These are phyloP conservation scores for Erythrobasidium yunnanense DNA, from an alignment of 768 basidiomycete species.

Conservation along the genomic window DNA sequence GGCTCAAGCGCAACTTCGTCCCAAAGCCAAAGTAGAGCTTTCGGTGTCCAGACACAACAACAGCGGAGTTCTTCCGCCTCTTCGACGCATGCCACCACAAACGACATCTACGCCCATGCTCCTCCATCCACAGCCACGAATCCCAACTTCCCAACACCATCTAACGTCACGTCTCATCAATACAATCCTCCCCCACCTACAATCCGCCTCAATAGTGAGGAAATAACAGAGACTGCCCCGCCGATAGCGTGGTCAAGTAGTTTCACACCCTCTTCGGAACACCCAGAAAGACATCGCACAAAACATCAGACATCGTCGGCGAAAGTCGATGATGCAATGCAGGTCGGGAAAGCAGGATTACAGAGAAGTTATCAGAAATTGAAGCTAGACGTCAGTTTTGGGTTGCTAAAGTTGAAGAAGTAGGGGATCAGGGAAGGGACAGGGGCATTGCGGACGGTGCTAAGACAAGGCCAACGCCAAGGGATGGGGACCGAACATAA, in stretches of 20 bases:
- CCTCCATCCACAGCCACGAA: too few species aligned
- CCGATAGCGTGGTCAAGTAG: slow-evolving; percentile 17
- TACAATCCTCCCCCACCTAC: neutral
- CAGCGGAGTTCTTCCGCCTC: slow-evolving; percentile 9
- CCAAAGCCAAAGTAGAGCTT: too few species aligned
- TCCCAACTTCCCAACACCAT: too few species aligned
- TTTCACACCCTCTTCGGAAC: slow-evolving; percentile 25
- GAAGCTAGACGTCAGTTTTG: slow-evolving; percentile 27
- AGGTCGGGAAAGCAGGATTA: neutral
- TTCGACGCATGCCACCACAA: neutral
- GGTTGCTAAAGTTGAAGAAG: slow-evolving; percentile 13
- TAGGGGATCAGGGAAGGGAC: neutral
- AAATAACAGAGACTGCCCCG: neutral
- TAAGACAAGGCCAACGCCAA: too few species aligned
- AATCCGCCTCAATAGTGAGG: neutral
- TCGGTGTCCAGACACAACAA: too few species aligned
- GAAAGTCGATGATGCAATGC: neutral
- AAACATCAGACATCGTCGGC: neutral
- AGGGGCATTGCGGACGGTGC: too few species aligned
- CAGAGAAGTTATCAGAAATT: slow-evolving; percentile 4
- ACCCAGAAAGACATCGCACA: slow-evolving; percentile 25
- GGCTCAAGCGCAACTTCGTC: too few species aligned
- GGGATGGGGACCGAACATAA: too few species aligned
- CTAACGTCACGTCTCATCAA: too few species aligned
- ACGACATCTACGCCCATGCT: too few species aligned